Evolutionary conservation across 768 basidiomycete genomes (phyloP).

Genomic region (Mycena latifolia): DNA sequence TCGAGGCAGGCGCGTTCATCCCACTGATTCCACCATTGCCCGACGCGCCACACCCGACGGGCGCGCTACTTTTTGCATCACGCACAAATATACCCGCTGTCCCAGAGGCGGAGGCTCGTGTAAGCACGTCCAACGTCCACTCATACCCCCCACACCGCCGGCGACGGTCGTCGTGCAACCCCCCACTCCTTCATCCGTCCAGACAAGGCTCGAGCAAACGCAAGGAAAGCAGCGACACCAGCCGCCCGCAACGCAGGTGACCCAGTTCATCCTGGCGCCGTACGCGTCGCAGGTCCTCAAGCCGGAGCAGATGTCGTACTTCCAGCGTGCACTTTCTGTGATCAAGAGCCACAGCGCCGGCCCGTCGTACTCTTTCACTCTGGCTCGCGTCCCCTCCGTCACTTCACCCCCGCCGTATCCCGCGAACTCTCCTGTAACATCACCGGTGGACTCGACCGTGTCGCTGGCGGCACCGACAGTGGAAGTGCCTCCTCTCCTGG

Average conservation of each 20-base stretch:
- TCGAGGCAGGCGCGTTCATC: slow-evolving; percentile 59
- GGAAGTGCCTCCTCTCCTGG: slow-evolving; percentile 63
- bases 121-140: slow-evolving; percentile 56
- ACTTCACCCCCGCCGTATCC: slow-evolving; percentile 37
- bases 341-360: slow-evolving; percentile 65
- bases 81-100: slow-evolving; percentile 55
- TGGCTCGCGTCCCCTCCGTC: slow-evolving; percentile 50
- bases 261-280: slow-evolving; percentile 67
- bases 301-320: slow-evolving; percentile 56
- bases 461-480: slow-evolving; percentile 34
- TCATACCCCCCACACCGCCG: slow-evolving; percentile 73
- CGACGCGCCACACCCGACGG: slow-evolving; percentile 62
- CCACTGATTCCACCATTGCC: slow-evolving; percentile 64
- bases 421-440: slow-evolving; percentile 17
- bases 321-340: slow-evolving; percentile 63
- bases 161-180: slow-evolving; percentile 45
- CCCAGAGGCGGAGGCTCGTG: slow-evolving; percentile 44
- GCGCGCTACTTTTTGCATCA: slow-evolving; percentile 64
- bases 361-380: slow-evolving; percentile 73
- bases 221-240: slow-evolving; percentile 2
- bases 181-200: slow-evolving; percentile 48
- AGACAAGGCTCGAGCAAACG: slow-evolving; percentile 42
- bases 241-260: slow-evolving; percentile 55
- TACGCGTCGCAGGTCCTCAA: slow-evolving; percentile 46
- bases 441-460: slow-evolving; percentile 32